phyloP scores from a whole-genome alignment of 495 filamentous ascomycete genomes.

The Penicillium longicatenatum region DNA sequence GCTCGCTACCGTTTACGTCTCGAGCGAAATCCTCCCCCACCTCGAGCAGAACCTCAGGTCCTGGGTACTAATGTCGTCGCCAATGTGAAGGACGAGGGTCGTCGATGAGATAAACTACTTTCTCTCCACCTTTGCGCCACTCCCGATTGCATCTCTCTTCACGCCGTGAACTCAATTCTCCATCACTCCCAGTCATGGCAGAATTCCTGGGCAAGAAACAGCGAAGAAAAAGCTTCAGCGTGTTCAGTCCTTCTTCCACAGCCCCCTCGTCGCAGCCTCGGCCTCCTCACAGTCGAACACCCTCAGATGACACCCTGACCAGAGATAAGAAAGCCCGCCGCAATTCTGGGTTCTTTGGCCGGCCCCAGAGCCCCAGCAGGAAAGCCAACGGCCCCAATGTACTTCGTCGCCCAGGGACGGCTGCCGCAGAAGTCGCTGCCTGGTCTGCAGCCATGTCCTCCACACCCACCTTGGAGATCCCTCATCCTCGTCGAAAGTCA shows the following conservation, averaged over 20 bases:
- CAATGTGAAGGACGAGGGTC: constrained; percentile 38
- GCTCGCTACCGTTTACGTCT: not conserved
- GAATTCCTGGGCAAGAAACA: constrained; percentile 41
- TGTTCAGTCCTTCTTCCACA: constrained; percentile 39
- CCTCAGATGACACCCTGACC: constrained; percentile 39
- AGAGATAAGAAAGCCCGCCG: constrained; percentile 43
- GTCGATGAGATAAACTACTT: constrained; percentile 36
- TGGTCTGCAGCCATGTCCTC: constrained; percentile 26
- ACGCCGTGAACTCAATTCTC: not conserved
- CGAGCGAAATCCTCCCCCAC: not conserved
- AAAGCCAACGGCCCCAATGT: constrained; percentile 23
- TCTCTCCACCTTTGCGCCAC: constrained; percentile 16
- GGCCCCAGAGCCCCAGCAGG: constrained; percentile 27
- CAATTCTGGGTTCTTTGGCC: constrained; percentile 50
- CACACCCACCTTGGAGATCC: constrained; percentile 28
- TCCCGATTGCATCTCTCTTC: constrained; percentile 7
- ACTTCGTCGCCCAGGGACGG: constrained; percentile 34
- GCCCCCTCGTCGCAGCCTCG: constrained; percentile 23
- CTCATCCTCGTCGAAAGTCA: constrained; percentile 44
- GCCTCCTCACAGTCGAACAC: constrained; percentile 38
- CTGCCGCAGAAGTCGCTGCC: constrained; percentile 30
- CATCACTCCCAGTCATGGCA: constrained; percentile 35
- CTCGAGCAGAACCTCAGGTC: not conserved
- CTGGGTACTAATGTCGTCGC: not conserved
- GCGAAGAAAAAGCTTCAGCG: constrained; percentile 48